phyloP scores from a whole-genome alignment of 2,329 filamentous ascomycete species.

The Colletotrichum gloeosporioides region DNA sequence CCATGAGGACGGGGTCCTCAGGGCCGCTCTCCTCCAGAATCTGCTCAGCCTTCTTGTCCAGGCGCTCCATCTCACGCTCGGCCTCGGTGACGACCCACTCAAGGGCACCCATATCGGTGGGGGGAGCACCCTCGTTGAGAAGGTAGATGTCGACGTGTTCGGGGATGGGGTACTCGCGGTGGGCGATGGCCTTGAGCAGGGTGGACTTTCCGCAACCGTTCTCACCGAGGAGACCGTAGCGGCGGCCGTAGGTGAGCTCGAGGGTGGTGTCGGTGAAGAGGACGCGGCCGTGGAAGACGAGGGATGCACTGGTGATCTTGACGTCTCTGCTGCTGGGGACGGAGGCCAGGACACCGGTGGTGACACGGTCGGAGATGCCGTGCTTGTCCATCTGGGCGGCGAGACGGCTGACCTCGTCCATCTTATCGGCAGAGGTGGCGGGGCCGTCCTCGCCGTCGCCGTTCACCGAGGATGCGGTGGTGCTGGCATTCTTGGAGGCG shows the following conservation, averaged over 20 bases:
- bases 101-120: conserved; percentile 85
- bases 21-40: conserved; percentile 92
- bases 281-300: conserved; percentile 98
- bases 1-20: conserved; percentile 87
- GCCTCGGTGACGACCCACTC: conserved; percentile 98
- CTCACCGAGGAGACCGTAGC: conserved; percentile 95
- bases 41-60: conserved; percentile 88
- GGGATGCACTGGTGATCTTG: conserved; percentile 91
- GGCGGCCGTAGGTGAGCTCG: conserved; percentile 89
- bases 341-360: conserved; percentile 93
- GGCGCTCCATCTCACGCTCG: conserved; percentile 86
- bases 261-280: conserved; percentile 93
- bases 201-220: conserved; percentile 99
- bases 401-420: conserved; percentile 84
- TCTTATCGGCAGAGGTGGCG: conserved; percentile 74
- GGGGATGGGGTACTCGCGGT: conserved; percentile 93
- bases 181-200: conserved; percentile 92
- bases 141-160: conserved; percentile 98
- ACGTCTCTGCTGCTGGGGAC: conserved; percentile 87
- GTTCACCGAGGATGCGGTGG: conserved; percentile 67
- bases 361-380: conserved; percentile 96
- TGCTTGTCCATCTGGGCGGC: conserved; percentile 94
- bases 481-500: conserved; percentile 58
- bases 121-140: conserved; percentile 94
- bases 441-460: conserved; percentile 77